Percentiles rank a stretch among this genome's conserved stretches.
Evolutionary conservation across 352 stramenopile species (phyloP).

Genomic region (Phytophthora syringae): DNA sequence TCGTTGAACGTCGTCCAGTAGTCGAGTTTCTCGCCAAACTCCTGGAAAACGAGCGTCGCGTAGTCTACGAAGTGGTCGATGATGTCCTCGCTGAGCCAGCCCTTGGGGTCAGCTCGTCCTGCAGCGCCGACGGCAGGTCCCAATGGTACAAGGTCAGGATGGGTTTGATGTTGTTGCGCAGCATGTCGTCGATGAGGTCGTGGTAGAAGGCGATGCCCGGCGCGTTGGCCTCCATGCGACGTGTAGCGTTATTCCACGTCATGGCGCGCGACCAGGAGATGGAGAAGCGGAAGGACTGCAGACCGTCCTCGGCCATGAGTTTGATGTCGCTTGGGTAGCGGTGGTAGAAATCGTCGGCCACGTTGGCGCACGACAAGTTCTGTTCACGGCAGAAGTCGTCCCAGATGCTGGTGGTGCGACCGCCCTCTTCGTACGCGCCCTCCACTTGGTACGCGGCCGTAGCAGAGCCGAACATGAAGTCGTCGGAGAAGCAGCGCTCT

Average conservation of each 20-base stretch:
- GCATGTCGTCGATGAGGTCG: constrained; percentile 86
- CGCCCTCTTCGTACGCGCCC: constrained; percentile 78
- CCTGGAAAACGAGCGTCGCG: constrained; percentile 86
- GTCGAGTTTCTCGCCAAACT: constrained; percentile 92
- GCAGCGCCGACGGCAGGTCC: constrained; percentile 90
- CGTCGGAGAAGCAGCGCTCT: constrained; percentile 42
- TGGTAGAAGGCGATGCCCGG: constrained; percentile 93
- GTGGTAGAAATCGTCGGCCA: constrained; percentile 95
- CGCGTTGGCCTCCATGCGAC: constrained; percentile 74
- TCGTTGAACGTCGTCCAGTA: constrained; percentile 97
- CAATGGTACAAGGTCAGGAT: constrained; percentile 95
- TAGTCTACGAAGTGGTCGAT: constrained; percentile 82
- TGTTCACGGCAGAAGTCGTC: constrained; percentile 81
- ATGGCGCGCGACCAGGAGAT: constrained; percentile 93
- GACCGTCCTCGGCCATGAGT: constrained; percentile 89
- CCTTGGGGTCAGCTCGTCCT: constrained; percentile 68
- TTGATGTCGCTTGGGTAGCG: constrained; percentile 90
- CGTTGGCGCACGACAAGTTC: constrained; percentile 80
- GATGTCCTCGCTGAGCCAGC: constrained; percentile 60
- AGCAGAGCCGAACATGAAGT: constrained; percentile 88
- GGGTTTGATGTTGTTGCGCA: constrained; percentile 78
- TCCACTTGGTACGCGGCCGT: constrained; percentile 94
- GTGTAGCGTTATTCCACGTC: constrained; percentile 61
- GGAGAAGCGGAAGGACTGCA: constrained; percentile 94
- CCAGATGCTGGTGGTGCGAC: constrained; percentile 90